Conservation (phyloP, 1,139 yeast genomes). For the Saccharomyces hybrid region DNA sequence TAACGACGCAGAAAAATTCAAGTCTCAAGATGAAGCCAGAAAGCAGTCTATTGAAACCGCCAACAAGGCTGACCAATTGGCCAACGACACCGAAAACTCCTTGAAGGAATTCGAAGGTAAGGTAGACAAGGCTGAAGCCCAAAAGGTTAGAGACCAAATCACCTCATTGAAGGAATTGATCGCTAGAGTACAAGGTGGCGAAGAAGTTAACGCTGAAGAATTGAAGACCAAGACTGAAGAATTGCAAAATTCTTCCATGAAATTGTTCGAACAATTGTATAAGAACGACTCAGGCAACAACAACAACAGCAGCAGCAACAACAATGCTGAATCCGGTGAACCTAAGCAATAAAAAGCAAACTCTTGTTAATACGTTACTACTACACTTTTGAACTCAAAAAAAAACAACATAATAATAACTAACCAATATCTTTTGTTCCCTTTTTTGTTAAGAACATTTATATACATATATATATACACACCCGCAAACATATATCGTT, state of each 20-base stretch:
- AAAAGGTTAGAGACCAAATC: constrained; percentile 89
- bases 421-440: not conserved
- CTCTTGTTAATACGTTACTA: not conserved
- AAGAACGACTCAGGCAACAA: constrained; percentile 42
- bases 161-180: constrained; percentile 81
- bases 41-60: constrained; percentile 79
- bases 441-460: not conserved
- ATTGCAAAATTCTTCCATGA: constrained; percentile 83
- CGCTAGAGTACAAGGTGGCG: constrained; percentile 79
- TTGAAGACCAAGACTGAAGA: constrained; percentile 89
- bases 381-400: not conserved
- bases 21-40: constrained; percentile 76
- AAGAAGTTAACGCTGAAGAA: constrained; percentile 83
- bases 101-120: constrained; percentile 73
- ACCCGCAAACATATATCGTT: not conserved
- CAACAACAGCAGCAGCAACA: constrained; percentile 48
- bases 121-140: constrained; percentile 60
- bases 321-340: constrained; percentile 23
- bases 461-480: not conserved
- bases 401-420: constrained; percentile 3
- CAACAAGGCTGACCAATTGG: constrained; percentile 72
- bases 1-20: constrained; percentile 86
- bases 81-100: constrained; percentile 83
- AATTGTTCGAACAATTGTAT: constrained; percentile 93
- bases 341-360: constrained; percentile 21